Evolutionary conservation across 345 rosid genomes (phyloP), one percentile per base, ranked within the genome.

Genomic region (Conringia planisiliqua): DNA sequence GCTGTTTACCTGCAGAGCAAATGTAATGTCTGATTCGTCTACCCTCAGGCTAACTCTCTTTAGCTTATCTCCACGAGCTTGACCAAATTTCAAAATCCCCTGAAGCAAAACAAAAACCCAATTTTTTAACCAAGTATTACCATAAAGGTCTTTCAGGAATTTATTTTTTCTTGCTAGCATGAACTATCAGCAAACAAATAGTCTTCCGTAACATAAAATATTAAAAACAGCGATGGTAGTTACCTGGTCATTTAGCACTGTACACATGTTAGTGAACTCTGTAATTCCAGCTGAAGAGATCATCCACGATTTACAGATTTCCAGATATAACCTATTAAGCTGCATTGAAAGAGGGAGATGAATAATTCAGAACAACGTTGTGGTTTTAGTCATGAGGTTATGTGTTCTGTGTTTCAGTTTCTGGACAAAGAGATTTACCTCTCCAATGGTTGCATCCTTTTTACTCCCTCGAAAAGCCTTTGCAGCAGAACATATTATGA

Each of bases 181-280:
- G 12, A 46, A 29, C 20, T 10, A 18, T 18, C 11, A n/a, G 68
- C 7, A 42, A n/a, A 62, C 27, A 63, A 6, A 10, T 44, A 33
- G 68, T 89, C 85, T 35, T 4, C 33, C 33, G 33, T 80, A 7
- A 10, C 40, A 46, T 17, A 29, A 0, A 30, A 4, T 44, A 44
- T 1, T 29, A 2, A 32, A 32, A 39, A 12, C 22, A 16, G 43
- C 3, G 0, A 33, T 6, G 16, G 7, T 32, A 55, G 27, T 70
- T 85, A 91, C 99, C 96, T 90, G 96, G 63, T 90, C 99, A 55
- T 79, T 86, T 71, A 95, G 86, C 62, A 86, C 97, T 40, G 82
- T 70, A 77, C 96, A 89, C 96, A 95, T 89, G 58, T 83, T 86
- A 42, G 66, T 70, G 66, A 95, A 89, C 58, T 95, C 97, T 59